phyloP scores from a whole-genome alignment of 2,329 filamentous ascomycete genomes.

The Lachnellula hyalina region DNA sequence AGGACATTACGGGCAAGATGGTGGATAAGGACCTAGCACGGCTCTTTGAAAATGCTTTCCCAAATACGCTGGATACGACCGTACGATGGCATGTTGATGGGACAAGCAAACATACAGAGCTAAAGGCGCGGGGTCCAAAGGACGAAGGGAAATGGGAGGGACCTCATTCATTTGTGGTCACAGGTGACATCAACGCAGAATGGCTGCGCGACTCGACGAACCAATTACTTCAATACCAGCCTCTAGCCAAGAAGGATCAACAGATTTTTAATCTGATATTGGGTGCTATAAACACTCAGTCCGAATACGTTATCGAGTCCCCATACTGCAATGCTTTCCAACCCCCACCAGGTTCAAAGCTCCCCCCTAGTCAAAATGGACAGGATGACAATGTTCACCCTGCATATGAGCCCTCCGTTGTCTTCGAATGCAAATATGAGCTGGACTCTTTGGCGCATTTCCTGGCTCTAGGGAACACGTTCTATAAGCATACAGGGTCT shows the following conservation, averaged over 20 bases:
- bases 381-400: constrained; percentile 84
- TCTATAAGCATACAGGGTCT: constrained; percentile 72
- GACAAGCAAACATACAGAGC: constrained; percentile 33
- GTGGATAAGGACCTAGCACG: constrained; percentile 82
- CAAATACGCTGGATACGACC: constrained; percentile 70
- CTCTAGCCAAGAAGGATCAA: constrained; percentile 74
- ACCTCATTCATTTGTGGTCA: constrained; percentile 87
- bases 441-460: constrained; percentile 94
- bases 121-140: constrained; percentile 35
- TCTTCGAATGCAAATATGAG: constrained; percentile 99
- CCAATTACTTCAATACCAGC: constrained; percentile 85
- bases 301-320: constrained; percentile 88
- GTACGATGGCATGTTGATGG: constrained; percentile 64
- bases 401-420: constrained; percentile 72
- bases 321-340: constrained; percentile 99
- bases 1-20: constrained; percentile 73
- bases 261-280: constrained; percentile 74
- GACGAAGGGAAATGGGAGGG: constrained; percentile 70
- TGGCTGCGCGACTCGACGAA: constrained; percentile 93
- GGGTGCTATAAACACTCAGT: constrained; percentile 92
- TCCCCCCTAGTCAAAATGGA: constrained; percentile 68
- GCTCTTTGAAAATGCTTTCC: constrained; percentile 92
- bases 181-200: constrained; percentile 86
- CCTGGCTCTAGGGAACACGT: constrained; percentile 78
- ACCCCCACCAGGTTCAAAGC: constrained; percentile 76